A percentile compares a stretch with the other conserved stretches of the same genome.
These are phyloP conservation scores for Mycosphaerelloides madeirae DNA, from an alignment of 2,329 filamentous ascomycete species.

Conservation along the genomic window DNA sequence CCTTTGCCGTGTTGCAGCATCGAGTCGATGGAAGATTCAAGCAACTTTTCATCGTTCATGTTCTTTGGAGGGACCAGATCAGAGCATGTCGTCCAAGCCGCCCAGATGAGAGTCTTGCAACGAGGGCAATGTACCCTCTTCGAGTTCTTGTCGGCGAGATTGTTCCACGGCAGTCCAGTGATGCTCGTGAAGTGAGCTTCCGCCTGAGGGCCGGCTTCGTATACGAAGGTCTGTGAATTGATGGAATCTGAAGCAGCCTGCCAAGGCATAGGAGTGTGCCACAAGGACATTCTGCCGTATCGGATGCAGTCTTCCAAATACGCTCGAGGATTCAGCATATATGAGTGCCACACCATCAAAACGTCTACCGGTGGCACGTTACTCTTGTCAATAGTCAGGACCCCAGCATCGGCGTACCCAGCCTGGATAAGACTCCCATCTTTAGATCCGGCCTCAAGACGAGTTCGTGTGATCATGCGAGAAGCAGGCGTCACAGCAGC, in stretches of 20 bases:
- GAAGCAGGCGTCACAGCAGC: conserved; percentile 30
- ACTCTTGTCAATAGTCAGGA: conserved; percentile 8
- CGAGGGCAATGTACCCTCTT: conserved; percentile 54
- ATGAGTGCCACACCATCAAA: conserved; percentile 74
- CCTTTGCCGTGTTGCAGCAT: conserved; percentile 45
- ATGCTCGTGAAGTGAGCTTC: conserved; percentile 44
- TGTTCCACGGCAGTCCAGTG: conserved; percentile 57
- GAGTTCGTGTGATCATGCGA: conserved; percentile 4
- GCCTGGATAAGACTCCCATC: conserved; percentile 17
- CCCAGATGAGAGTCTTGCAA: conserved; percentile 42
- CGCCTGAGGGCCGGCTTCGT: conserved; percentile 44
- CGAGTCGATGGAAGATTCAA: conserved; percentile 34
- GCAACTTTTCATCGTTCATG: not conserved
- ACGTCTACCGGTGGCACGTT: conserved; percentile 52
- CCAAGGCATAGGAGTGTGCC: conserved; percentile 66
- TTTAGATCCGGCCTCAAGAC: conserved; percentile 10
- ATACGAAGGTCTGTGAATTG: conserved; percentile 54
- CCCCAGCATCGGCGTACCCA: not conserved
- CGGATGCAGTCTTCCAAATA: conserved; percentile 71
- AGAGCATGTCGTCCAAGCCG: conserved; percentile 57
- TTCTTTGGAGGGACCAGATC: conserved; percentile 23
- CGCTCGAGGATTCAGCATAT: conserved; percentile 70
- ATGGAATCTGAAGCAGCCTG: conserved; percentile 54
- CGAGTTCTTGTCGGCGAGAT: conserved; percentile 46
- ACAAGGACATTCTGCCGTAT: conserved; percentile 51